These are phyloP conservation scores for Corylus americana DNA, from an alignment of 306 rosid species.

Conservation along the genomic window DNA sequence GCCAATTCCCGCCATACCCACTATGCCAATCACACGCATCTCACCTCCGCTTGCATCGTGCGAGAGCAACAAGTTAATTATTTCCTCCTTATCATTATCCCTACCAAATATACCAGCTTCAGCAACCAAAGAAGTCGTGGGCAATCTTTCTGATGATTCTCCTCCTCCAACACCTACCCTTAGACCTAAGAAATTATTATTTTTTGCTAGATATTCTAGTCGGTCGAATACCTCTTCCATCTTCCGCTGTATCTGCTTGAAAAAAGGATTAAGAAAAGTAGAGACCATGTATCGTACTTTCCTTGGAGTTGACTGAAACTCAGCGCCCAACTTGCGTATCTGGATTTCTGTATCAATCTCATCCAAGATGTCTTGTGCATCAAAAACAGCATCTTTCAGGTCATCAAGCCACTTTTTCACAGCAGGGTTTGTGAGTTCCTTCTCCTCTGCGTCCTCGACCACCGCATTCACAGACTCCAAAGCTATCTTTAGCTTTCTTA, in stretches of 20 bases:
- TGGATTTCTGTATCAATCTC: neutral
- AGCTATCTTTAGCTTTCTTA: neutral
- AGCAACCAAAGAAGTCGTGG: too few species aligned
- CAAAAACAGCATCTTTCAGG: neutral
- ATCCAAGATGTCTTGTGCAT: slow-evolving; percentile 7
- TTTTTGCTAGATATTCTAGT: neutral
- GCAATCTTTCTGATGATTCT: too few species aligned
- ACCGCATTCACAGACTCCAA: neutral
- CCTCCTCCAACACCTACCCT: neutral
- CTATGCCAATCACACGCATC: too few species aligned
- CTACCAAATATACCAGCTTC: neutral
- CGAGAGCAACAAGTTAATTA: neutral
- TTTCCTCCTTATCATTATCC: neutral
- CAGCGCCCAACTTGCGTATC: neutral
- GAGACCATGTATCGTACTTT: too few species aligned
- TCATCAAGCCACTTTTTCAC: neutral
- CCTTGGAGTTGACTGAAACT: neutral
- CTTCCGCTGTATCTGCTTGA: too few species aligned
- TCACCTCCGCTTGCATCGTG: neutral
- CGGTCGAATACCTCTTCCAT: neutral
- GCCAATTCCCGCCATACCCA: too few species aligned
- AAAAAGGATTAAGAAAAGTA: too few species aligned
- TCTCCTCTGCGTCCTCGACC: slow-evolving; percentile 10
- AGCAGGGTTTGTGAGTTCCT: neutral
- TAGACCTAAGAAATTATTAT: neutral